A percentile compares a stretch with the other conserved stretches of the same genome.
Evolutionary conservation across 345 rosid genomes (phyloP).

Genomic region (Melaleuca quinquenervia): DNA sequence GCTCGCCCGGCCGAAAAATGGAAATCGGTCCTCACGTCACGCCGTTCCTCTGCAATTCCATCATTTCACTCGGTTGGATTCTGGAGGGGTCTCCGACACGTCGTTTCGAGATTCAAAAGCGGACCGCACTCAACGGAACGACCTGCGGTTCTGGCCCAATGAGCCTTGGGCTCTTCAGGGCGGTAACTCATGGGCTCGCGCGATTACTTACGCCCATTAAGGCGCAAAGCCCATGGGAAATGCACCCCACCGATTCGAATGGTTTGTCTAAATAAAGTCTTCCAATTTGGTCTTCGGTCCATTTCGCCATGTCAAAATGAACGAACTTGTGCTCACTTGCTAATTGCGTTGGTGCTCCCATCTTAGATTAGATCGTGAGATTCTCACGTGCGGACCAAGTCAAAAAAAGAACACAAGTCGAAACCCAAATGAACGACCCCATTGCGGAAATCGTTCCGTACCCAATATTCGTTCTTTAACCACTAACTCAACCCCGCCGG

Average conservation of each 20-base stretch:
- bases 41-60: not conserved
- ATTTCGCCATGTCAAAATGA: not conserved
- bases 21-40: not conserved
- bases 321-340: not conserved
- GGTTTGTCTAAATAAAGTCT: not conserved
- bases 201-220: not conserved
- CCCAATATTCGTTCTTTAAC: not conserved
- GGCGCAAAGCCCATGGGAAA: not conserved
- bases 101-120: not conserved
- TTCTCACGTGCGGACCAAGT: not conserved
- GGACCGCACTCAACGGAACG: not conserved
- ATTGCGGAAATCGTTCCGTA: not conserved
- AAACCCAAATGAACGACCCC: not conserved
- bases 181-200: not conserved
- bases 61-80: not conserved
- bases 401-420: not conserved
- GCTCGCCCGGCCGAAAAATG: not conserved
- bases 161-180: not conserved
- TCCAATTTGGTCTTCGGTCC: not conserved
- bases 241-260: not conserved
- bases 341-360: not conserved
- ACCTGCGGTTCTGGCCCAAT: not conserved
- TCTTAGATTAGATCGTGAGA: accelerated
- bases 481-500: not conserved
- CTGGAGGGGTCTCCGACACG: not conserved